A percentile compares a stretch with the other conserved stretches of the same genome.
Conservation (phyloP, 805 yeast species). For the Ogataea naganishii region DNA sequence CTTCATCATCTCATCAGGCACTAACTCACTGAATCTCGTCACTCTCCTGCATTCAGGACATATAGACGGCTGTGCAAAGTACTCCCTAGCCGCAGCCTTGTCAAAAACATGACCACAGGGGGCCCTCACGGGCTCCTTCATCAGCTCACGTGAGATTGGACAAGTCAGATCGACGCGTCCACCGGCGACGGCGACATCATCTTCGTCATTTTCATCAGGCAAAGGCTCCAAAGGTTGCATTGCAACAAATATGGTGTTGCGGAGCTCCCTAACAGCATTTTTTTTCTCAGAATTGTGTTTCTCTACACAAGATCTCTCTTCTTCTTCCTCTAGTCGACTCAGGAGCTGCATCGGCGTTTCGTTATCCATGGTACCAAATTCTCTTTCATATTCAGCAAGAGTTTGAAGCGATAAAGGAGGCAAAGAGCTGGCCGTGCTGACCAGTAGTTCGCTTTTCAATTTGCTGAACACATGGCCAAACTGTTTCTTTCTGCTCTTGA, state of each 20-base stretch:
- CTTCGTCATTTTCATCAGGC: slow-evolving; percentile 43
- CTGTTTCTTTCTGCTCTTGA: too few relatives aligned
- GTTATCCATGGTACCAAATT: too few relatives aligned
- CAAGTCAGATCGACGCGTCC: slow-evolving; percentile 63
- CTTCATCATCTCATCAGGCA: slow-evolving; percentile 44
- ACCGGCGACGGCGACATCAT: slow-evolving; percentile 59
- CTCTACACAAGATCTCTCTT: not conserved
- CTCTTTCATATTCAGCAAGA: too few relatives aligned
- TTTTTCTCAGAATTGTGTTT: too few relatives aligned
- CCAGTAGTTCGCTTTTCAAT: too few relatives aligned
- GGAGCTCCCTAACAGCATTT: too few relatives aligned
- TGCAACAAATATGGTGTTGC: slow-evolving; percentile 38
- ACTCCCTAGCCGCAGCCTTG: slow-evolving; percentile 29
- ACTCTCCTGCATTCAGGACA: slow-evolving; percentile 53
- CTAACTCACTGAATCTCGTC: slow-evolving; percentile 28
- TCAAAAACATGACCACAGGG: slow-evolving; percentile 61
- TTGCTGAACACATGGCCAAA: too few relatives aligned
- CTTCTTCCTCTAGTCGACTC: not conserved
- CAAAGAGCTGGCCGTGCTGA: too few relatives aligned
- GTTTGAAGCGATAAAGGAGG: too few relatives aligned
- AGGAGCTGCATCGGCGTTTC: not conserved
- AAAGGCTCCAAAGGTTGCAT: slow-evolving; percentile 55
- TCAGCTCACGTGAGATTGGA: slow-evolving; percentile 50
- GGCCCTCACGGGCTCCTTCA: slow-evolving; percentile 47
- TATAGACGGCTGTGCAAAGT: slow-evolving; percentile 18